phyloP scores from a whole-genome alignment of 1,139 yeast species.

The Maudiozyma humilis region DNA sequence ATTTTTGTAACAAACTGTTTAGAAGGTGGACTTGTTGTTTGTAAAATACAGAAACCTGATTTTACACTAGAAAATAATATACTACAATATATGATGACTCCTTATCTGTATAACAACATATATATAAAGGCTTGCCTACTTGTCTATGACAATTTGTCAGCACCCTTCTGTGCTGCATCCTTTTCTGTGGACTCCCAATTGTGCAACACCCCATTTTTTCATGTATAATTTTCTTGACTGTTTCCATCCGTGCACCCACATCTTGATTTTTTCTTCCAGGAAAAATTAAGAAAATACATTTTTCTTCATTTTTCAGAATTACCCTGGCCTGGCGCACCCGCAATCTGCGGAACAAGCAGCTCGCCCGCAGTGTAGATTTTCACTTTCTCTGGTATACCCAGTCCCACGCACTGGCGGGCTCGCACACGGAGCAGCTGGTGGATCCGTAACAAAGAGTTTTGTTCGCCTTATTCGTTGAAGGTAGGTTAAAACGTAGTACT shows the following conservation, averaged over 20 bases:
- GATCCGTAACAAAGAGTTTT: background rate
- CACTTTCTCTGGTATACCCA: background rate
- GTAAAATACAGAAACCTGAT: too few species aligned
- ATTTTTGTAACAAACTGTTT: slow-evolving; percentile 3
- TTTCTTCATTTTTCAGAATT: background rate
- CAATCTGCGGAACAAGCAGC: background rate
- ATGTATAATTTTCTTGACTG: background rate
- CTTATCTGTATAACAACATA: too few species aligned
- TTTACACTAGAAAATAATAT: too few species aligned
- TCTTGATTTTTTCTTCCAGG: background rate
- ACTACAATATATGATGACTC: too few species aligned
- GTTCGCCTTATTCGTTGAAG: background rate
- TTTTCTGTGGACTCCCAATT: background rate
- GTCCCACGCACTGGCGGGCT: background rate
- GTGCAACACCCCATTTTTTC: background rate
- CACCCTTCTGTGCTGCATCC: background rate
- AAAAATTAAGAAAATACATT: too few species aligned
- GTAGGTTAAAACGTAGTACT: background rate
- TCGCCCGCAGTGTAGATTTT: background rate
- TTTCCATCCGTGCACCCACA: background rate
- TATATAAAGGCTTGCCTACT: background rate
- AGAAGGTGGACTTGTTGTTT: too few species aligned
- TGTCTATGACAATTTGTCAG: background rate
- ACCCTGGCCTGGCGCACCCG: background rate
- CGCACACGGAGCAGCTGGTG: background rate